Evolutionary conservation across 1,139 yeast genomes (phyloP), one percentile per base, ranked within the genome.

Genomic region (Saccharomyces hybrid): DNA sequence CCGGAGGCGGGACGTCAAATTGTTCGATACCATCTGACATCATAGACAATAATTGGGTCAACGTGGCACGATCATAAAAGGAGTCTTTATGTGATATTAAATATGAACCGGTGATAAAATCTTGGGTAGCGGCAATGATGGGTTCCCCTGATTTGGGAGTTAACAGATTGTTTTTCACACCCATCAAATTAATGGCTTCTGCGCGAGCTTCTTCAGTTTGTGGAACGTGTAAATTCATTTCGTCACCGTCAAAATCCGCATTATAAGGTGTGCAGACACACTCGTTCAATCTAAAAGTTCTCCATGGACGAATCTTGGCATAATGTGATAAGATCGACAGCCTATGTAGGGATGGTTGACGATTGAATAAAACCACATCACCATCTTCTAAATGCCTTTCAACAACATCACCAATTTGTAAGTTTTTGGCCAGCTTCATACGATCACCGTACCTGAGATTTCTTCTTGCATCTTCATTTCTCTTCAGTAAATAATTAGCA

Each of bases 241-340:
- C 99, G 74, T 95, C 99, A 72, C 99, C 99, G 73, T 95, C 99
- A 69, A 95, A 95, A 80, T 95, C 99, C 47, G 99, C 99, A 72
- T 95, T 95, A 74, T 93, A 95, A 1, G 99, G 99, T 0, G 99
- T 93, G 77, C 99, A 95, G n/a, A 93, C 99, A 86, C 99, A 95
- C 73, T 95, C 99, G 68, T 95, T 95, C 64, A 95, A 79, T 63
- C 99, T 79, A 75, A 95, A 88, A 0, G 99, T 95, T 75, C 99
- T 81, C 99, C 99, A 95, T 0, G 99, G 99, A 64, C 97, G 81
- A 64, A 95, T 84, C 67, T 89, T 91, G 50, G 97, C 99, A 70
- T 86, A 90, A 76, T 95, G 99, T 1, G 97, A 87, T 62, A 95
- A 76, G 73, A 95, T 95, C 3, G 98, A 90, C 54, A 95, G 77